These are phyloP conservation scores for Cicer yamashitae DNA, from an alignment of 306 rosid species.

Conservation along the genomic window DNA sequence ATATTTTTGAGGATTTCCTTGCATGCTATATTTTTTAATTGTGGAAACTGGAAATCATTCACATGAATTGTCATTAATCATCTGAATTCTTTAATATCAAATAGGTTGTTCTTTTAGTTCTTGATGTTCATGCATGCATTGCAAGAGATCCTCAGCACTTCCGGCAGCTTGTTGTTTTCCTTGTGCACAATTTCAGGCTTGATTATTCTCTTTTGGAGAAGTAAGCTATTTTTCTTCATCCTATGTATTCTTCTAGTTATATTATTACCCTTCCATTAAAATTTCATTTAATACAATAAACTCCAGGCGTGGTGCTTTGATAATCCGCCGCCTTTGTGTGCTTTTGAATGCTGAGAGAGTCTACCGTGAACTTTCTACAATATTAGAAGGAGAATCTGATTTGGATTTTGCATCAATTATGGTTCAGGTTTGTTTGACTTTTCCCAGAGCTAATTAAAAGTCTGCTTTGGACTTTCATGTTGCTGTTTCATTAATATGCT, in stretches of 20 bases:
- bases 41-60: constrained; percentile 20
- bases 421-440: constrained; percentile 83
- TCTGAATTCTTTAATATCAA: constrained; percentile 31
- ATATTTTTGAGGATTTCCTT: constrained; percentile 13
- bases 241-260: constrained; percentile 27
- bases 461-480: constrained; percentile 18
- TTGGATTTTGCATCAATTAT: constrained; percentile 88
- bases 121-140: constrained; percentile 93
- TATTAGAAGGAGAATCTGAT: constrained; percentile 82
- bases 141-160: constrained; percentile 86
- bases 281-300: constrained; percentile 8
- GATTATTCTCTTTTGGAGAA: constrained; percentile 87
- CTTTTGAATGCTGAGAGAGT: constrained; percentile 94
- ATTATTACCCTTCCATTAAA: constrained; percentile 25
- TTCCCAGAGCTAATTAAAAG: constrained; percentile 15
- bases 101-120: constrained; percentile 96
- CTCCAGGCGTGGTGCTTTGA: constrained; percentile 92
- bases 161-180: constrained; percentile 76
- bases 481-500: constrained; percentile 27
- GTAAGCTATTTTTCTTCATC: constrained; percentile 57
- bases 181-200: constrained; percentile 73
- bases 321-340: constrained; percentile 91
- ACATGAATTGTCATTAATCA: constrained; percentile 33
- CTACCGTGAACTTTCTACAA: constrained; percentile 84
- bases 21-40: constrained; percentile 26